phyloP scores from a whole-genome alignment of 2,329 filamentous ascomycete species.

The Ophiostoma quercus region DNA sequence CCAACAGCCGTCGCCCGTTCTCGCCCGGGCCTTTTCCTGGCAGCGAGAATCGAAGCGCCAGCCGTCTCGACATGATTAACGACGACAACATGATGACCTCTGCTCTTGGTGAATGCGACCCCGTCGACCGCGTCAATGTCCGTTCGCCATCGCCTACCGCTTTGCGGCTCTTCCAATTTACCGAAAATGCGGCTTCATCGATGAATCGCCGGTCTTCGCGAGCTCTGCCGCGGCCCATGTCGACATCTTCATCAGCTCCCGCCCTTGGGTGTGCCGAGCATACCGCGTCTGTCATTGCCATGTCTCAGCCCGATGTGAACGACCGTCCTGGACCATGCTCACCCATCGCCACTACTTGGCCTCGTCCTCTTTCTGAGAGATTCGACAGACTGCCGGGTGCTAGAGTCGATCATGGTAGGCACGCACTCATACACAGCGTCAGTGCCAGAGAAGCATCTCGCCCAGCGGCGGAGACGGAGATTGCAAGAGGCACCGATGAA shows the following conservation, averaged over 20 bases:
- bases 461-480: neutral
- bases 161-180: slow-evolving; percentile 21
- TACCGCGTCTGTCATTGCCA: neutral
- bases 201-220: neutral
- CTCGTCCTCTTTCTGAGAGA: slow-evolving; percentile 4
- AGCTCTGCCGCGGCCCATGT: slow-evolving; percentile 23
- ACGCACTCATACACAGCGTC: neutral
- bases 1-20: slow-evolving; percentile 18
- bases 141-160: slow-evolving; percentile 18
- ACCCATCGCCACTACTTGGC: slow-evolving; percentile 18
- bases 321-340: slow-evolving; percentile 10
- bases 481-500: neutral
- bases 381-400: neutral
- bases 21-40: slow-evolving; percentile 10
- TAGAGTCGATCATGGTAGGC: neutral
- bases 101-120: neutral
- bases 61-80: neutral
- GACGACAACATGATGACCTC: neutral
- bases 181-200: neutral
- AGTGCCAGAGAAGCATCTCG: neutral
- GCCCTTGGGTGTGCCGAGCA: slow-evolving; percentile 9
- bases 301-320: neutral
- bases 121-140: slow-evolving; percentile 2
- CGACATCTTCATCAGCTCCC: slow-evolving; percentile 26
- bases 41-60: neutral